Conservation (phyloP, 1,284 basidiomycete species). For the Fomitopsis schrenkii region DNA sequence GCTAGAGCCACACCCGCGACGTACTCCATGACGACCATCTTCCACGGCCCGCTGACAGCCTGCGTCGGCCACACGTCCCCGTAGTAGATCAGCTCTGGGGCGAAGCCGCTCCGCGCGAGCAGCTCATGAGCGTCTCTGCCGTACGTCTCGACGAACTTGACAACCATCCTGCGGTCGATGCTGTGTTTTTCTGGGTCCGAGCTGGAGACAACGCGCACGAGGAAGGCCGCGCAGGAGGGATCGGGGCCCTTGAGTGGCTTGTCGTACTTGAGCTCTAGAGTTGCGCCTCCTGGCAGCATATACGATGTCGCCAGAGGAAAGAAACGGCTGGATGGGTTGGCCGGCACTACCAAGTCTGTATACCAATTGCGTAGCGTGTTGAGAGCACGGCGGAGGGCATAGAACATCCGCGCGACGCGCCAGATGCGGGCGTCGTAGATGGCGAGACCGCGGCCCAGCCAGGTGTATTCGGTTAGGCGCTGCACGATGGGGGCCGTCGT, state of each 20-base stretch:
- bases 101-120: conserved; percentile 11
- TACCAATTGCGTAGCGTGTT: not conserved
- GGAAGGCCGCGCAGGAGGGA: conserved; percentile 6
- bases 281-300: not conserved
- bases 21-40: conserved; percentile 11
- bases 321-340: not conserved
- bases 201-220: not conserved
- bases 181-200: not conserved
- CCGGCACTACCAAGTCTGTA: not conserved
- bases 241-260: not conserved
- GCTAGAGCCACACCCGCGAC: conserved; percentile 2
- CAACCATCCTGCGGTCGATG: conserved; percentile 10
- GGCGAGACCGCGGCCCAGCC: conserved; percentile 10
- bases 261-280: conserved; percentile 1
- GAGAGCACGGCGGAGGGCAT: conserved; percentile 1
- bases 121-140: conserved; percentile 12
- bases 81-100: conserved; percentile 17
- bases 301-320: conserved; percentile 2
- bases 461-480: conserved; percentile 16
- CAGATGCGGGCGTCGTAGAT: conserved; percentile 6
- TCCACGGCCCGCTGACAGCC: not conserved
- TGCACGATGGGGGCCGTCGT: conserved; percentile 9
- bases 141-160: conserved; percentile 19
- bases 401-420: conserved; percentile 8
- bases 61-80: conserved; percentile 2